Base-by-base conservation (phyloP, 495 filamentous ascomycete species). In the Tuber aestivum region DNA sequence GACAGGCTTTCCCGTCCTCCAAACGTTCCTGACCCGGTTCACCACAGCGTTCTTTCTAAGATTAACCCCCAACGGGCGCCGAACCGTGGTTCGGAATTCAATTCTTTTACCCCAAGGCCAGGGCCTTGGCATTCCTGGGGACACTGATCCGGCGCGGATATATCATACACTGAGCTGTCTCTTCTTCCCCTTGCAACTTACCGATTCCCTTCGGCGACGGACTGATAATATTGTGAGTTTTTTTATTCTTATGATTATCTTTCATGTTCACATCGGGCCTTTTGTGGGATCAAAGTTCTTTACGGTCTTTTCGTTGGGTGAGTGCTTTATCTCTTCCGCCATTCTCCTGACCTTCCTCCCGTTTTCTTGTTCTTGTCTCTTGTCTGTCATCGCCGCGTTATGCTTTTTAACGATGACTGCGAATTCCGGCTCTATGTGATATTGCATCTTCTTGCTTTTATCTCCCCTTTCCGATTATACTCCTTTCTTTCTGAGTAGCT, bases 361-460 rank as follows among this genome's bases (percentile, higher is more conserved):
- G 12, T 3, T 35, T 35, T 32, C 14, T 61, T 61, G 56, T 61
- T 65, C 56, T 35, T 65, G 56, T 65, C 35, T 32, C 48, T 56
- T 56, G 48, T n/a, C 56, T 65, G 56, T 65, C 56, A 65, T 65
- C 56, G 56, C 56, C 56, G 56, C 56, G 56, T 65, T 65, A 35
- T 65, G 32, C 27, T 35, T 32, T 35, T 65, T 65, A 7, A 20
- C 35, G 56, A 35, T 65, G 20, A 65, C 56, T 35, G 56, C n/a
- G 56, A 65, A 65, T 65, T 65, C 56, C 56, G 27, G 56, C 56
- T 20, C 7, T 27, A 32, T 65, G 56, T 65, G 56, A 65, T 32
- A 65, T 65, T 65, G 56, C 35, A 35, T 32, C 16, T 61, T 35
- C 35, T 35, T 61, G n/a, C n/a, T 61, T 9, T 45, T 0, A 5